Conservation (phyloP, 1,284 basidiomycete genomes). For the Puccinia coronata region DNA sequence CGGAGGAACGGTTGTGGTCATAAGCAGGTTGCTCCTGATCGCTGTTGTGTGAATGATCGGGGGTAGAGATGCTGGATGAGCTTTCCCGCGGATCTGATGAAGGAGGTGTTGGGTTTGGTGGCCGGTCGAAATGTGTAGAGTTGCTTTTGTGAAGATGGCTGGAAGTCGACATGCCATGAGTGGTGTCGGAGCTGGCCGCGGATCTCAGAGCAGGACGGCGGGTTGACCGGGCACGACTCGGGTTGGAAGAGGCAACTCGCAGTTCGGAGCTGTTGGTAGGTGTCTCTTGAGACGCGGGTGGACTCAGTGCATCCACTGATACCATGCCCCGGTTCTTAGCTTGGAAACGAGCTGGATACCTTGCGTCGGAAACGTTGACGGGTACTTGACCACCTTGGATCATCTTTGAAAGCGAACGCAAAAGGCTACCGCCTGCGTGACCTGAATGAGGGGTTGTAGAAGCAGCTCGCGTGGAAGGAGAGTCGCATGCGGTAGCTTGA, state of each 20-base stretch:
- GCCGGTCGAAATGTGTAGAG: neutral
- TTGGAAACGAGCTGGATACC: neutral
- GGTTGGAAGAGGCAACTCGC: neutral
- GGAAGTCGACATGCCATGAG: neutral
- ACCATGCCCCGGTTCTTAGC: neutral
- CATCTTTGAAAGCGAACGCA: constrained; percentile 13
- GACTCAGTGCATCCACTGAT: neutral
- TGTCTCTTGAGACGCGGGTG: too few relatives aligned
- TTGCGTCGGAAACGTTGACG: neutral
- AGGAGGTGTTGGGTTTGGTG: neutral
- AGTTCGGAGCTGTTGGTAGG: neutral
- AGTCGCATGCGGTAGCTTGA: neutral
- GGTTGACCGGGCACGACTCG: neutral
- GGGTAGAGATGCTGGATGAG: neutral
- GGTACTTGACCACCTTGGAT: neutral
- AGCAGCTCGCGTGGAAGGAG: neutral
- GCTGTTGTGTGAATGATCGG: neutral
- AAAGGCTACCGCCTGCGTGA: neutral
- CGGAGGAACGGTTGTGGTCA: neutral
- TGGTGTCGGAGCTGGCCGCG: neutral
- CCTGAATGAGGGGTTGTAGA: neutral
- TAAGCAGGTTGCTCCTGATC: neutral
- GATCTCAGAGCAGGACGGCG: neutral
- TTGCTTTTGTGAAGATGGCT: neutral
- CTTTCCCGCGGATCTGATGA: neutral